Conservation (phyloP, 805 yeast genomes). For the Candida suzukii region DNA sequence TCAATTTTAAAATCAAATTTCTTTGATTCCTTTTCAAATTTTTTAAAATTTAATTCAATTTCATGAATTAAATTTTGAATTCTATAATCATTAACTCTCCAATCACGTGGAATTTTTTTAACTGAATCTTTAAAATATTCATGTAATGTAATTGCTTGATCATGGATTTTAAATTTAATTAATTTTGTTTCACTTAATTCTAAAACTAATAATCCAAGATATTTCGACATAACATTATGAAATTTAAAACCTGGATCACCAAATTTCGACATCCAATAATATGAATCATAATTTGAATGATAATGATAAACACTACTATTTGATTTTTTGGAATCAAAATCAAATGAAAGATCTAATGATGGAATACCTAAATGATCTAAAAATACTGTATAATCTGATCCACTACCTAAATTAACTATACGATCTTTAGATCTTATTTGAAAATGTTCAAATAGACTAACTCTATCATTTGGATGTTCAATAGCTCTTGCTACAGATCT, state of each 20-base stretch:
- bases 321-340: constrained; percentile 16
- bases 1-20: constrained; percentile 18
- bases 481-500: constrained; percentile 31
- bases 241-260: constrained; percentile 49
- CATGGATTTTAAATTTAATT: constrained; percentile 27
- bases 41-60: background rate
- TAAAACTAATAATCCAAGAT: constrained; percentile 37
- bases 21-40: background rate
- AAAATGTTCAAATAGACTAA: constrained; percentile 22
- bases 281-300: constrained; percentile 62
- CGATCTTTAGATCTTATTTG: constrained; percentile 14
- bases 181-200: constrained; percentile 37
- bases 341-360: constrained; percentile 45
- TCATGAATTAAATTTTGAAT: background rate
- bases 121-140: constrained; percentile 27
- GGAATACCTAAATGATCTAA: constrained; percentile 45
- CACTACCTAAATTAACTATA: constrained; percentile 47
- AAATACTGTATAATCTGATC: constrained; percentile 52
- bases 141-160: constrained; percentile 32
- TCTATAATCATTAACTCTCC: background rate
- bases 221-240: constrained; percentile 44
- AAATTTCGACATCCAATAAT: constrained; percentile 51
- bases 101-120: background rate
- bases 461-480: constrained; percentile 32
- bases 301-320: constrained; percentile 53